A percentile compares a stretch with the other conserved stretches of the same genome.
These are phyloP conservation scores for Neltuma alba DNA, from an alignment of 306 rosid species.

Conservation along the genomic window DNA sequence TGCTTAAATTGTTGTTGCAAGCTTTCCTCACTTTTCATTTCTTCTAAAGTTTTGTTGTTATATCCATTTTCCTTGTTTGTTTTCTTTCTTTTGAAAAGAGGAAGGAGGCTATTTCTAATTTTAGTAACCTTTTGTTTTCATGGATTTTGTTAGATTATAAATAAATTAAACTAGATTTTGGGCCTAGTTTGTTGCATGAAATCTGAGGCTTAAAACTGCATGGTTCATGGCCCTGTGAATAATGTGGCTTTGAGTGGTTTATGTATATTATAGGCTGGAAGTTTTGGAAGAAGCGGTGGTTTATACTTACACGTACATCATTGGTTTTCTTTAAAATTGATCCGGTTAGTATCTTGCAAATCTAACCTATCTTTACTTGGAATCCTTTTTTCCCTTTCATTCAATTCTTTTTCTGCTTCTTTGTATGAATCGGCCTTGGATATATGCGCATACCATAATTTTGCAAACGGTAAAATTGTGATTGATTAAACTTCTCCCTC, in stretches of 20 bases:
- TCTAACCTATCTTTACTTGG: too few relatives aligned
- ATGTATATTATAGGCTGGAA: constrained; percentile 74
- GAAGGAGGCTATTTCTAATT: not conserved
- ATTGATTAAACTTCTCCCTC: too few relatives aligned
- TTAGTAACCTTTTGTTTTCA: not conserved
- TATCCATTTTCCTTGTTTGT: too few relatives aligned
- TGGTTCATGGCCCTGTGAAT: too few relatives aligned
- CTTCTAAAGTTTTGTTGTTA: constrained; percentile 68
- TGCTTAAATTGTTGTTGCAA: too few relatives aligned
- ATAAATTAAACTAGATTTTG: not conserved
- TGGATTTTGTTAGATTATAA: too few relatives aligned
- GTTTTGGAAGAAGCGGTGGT: constrained; percentile 99
- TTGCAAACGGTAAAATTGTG: constrained; percentile 3
- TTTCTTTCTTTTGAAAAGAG: constrained; percentile 1
- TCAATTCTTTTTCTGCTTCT: not conserved
- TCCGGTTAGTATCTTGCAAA: too few relatives aligned
- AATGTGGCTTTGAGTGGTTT: too few relatives aligned
- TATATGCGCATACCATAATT: constrained; percentile 1
- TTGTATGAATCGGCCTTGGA: constrained; percentile 16
- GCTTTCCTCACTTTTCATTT: constrained; percentile 74
- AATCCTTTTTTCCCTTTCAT: too few relatives aligned
- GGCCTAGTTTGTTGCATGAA: too few relatives aligned
- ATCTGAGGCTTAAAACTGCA: too few relatives aligned
- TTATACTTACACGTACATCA: constrained; percentile 91
- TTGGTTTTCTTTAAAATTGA: too few relatives aligned